Percentiles rank a stretch among this genome's conserved stretches.
phyloP scores from a whole-genome alignment of 306 rosid genomes.

The Trifolium repens region DNA sequence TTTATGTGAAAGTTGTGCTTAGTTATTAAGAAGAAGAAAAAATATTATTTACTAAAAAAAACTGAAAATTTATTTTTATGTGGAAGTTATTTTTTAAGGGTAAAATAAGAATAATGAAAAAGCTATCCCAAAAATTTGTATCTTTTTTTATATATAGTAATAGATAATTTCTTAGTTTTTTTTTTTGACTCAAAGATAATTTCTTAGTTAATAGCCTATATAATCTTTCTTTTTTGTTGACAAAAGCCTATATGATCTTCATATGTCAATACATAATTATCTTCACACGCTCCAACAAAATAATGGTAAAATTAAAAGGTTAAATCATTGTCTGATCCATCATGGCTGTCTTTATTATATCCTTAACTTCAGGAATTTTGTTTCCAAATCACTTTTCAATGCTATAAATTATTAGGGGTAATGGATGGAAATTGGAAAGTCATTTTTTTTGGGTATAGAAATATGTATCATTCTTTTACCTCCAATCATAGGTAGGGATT shows the following conservation, averaged over 20 bases:
- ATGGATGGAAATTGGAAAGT: conserved; percentile 37
- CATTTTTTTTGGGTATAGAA: too few species aligned
- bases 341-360: conserved; percentile 41
- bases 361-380: conserved; percentile 49
- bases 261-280: neutral
- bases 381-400: conserved; percentile 45
- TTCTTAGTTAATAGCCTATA: neutral
- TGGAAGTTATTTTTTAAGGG: too few species aligned
- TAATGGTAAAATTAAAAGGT: conserved; percentile 36
- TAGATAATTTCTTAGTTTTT: neutral
- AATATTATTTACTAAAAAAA: too few species aligned
- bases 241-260: conserved; percentile 6
- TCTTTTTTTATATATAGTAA: too few species aligned
- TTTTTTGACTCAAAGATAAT: too few species aligned
- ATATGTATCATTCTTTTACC: conserved; percentile 10
- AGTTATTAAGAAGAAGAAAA: too few species aligned
- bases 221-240: too few species aligned
- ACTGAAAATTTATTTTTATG: too few species aligned
- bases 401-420: conserved; percentile 51
- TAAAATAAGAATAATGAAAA: too few species aligned
- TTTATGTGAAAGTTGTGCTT: too few species aligned
- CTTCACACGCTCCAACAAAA: conserved; percentile 15
- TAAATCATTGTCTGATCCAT: conserved; percentile 45
- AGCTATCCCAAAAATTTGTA: too few species aligned
- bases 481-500: neutral